Evolutionary conservation across 1,284 basidiomycete species (phyloP).

Genomic region (Apiotrichum veenhuisii): DNA sequence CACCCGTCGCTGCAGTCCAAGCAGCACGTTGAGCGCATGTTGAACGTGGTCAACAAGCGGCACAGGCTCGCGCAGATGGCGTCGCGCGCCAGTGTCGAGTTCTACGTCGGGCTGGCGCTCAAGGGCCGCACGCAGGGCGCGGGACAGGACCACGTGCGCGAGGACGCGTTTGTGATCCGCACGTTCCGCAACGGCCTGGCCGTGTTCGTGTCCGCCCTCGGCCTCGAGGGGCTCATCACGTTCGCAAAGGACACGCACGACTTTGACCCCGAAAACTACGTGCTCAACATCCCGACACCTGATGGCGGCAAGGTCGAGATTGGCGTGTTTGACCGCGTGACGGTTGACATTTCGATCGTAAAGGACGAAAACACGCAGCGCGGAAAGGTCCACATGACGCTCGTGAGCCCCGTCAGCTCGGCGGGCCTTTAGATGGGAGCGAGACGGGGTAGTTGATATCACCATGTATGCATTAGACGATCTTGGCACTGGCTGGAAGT

Average conservation of each 20-base stretch:
- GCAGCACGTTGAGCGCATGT: conserved; percentile 77
- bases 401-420: conserved; percentile 39
- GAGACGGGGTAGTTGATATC: neutral
- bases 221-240: conserved; percentile 87
- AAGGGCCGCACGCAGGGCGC: conserved; percentile 61
- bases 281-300: conserved; percentile 64
- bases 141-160: conserved; percentile 46
- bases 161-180: conserved; percentile 93
- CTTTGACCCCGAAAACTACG: conserved; percentile 89
- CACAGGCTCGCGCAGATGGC: conserved; percentile 98
- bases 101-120: conserved; percentile 90
- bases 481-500: neutral
- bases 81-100: conserved; percentile 90
- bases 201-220: conserved; percentile 89
- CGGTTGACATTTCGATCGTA: conserved; percentile 83
- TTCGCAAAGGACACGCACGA: conserved; percentile 78
- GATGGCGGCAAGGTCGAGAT: conserved; percentile 57
- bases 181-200: conserved; percentile 92
- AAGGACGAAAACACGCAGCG: conserved; percentile 93
- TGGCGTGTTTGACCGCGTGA: conserved; percentile 88
- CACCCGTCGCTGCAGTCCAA: conserved; percentile 87
- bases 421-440: conserved; percentile 27
- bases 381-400: conserved; percentile 81
- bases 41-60: conserved; percentile 81
- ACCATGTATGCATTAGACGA: conserved; percentile 1